Conservation (phyloP, 139 green algal species). For the Chlorella sp. region DNA sequence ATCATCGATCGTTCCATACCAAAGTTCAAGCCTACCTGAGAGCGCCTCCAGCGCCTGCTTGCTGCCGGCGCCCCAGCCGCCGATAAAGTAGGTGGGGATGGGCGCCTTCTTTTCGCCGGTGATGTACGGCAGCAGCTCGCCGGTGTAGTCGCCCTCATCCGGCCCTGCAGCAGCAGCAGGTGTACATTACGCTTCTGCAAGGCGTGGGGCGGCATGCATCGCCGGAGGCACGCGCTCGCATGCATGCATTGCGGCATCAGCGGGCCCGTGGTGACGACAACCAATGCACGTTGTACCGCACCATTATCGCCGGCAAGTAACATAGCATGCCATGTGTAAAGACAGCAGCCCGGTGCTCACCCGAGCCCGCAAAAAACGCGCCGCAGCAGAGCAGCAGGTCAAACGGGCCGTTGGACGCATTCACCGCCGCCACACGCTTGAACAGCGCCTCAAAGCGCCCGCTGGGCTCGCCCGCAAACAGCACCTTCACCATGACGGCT, state of each 20-base stretch:
- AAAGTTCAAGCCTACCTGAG: constrained; percentile 14
- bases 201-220: too few species aligned
- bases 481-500: constrained; percentile 41
- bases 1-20: too few species aligned
- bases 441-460: constrained; percentile 62
- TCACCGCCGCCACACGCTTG: constrained; percentile 63
- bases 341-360: constrained; percentile 21
- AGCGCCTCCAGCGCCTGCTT: constrained; percentile 40
- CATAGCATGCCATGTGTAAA: too few species aligned
- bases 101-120: constrained; percentile 55
- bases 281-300: too few species aligned
- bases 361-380: constrained; percentile 58
- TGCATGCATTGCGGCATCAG: too few species aligned
- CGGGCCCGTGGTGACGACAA: too few species aligned
- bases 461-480: constrained; percentile 60
- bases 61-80: constrained; percentile 57
- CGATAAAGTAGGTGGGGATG: constrained; percentile 79
- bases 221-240: too few species aligned
- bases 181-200: too few species aligned
- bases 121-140: constrained; percentile 59
- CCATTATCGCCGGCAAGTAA: too few species aligned
- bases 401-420: constrained; percentile 68
- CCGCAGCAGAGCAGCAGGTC: constrained; percentile 70
- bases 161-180: constrained; percentile 35
- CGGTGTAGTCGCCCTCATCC: constrained; percentile 44